Base-by-base conservation (phyloP, 2,329 filamentous ascomycete genomes). In the Monosporascus sp. region DNA sequence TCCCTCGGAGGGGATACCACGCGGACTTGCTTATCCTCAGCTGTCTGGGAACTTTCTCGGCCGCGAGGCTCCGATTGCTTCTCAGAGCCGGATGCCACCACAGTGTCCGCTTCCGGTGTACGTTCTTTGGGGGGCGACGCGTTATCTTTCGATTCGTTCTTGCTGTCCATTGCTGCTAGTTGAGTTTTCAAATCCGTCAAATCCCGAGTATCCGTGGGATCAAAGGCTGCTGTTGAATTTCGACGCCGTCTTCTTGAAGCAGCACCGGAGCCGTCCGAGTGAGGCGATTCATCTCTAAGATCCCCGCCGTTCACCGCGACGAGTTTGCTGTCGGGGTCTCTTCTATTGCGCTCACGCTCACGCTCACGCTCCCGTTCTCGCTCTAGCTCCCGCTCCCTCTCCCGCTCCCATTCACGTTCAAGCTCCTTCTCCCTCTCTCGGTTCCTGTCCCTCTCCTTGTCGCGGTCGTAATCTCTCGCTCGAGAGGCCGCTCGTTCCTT, bases 1-100 rank as follows among this genome's bases (percentile, higher is more conserved):
- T 83, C 75, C 50, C 79, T 70, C 52, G 86, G 87, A 1, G 89
- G 89, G 5, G 88, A 86, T 18, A 94, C 88, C 4, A 94, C 74
- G n/a, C 83, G 80, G n/a, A 82, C 74, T 57, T 78, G 74, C 57
- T 74, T 79, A 50, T 76, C 74, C 15, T 77, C 73, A 5, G 62
- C 53, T 3, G 60, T 54, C 31, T 15, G 3, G 68, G 53, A 14
- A 58, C 58, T 34, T 22, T 79, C 75, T 39, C 76, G 76, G 22
- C 76, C 73, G 34, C 75, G 69, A 24, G 63, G 63, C 22, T 75
- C 11, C 5, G 51, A 38, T 27, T 47, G 55, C 27, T 54, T 57
- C 18, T 62, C 59, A 5, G 56, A 55, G 17, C 53, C 54, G 17
- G 50, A 47, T 9, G 62, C 50, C 7, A 50, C 50, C 2, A 47